phyloP scores from a whole-genome alignment of 2,329 filamentous ascomycete species.

The Pyrenophora tritici-repentis region DNA sequence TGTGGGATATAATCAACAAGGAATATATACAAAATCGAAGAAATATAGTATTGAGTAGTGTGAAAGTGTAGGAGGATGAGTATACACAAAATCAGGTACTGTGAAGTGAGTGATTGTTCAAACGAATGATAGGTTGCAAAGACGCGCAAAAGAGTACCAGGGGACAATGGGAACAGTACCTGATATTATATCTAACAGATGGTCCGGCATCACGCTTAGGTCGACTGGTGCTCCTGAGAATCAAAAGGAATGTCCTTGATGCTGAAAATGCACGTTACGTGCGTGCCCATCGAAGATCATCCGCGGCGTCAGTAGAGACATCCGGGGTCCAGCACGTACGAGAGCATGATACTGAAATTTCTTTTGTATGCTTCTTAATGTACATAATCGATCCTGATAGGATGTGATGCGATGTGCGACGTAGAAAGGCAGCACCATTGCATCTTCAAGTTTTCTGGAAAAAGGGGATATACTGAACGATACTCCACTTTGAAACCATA shows the following conservation, averaged over 20 bases:
- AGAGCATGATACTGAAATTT: no score
- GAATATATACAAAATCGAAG: neutral
- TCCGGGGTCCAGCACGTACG: no score
- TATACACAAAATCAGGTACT: slow-evolving; percentile 8
- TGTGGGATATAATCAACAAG: neutral
- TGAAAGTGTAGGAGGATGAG: slow-evolving; percentile 13
- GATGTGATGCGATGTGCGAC: no score
- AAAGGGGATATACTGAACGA: no score
- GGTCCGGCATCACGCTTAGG: no score
- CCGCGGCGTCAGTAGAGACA: slow-evolving; percentile 2
- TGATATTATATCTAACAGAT: slow-evolving; percentile 8
- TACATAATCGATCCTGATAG: no score
- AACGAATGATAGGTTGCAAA: slow-evolving; percentile 25
- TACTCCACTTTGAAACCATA: no score
- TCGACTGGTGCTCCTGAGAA: slow-evolving; percentile 6
- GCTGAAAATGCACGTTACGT: slow-evolving; percentile 9
- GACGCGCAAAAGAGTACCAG: slow-evolving; percentile 12
- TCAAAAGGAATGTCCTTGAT: slow-evolving; percentile 2
- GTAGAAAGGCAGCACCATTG: no score
- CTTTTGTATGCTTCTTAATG: no score
- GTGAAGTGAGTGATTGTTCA: slow-evolving; percentile 10
- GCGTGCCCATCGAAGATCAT: slow-evolving; percentile 16
- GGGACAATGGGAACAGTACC: neutral
- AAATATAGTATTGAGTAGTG: neutral
- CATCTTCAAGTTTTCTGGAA: no score